Evolutionary conservation across 768 basidiomycete genomes (phyloP).

Genomic region (Sarcomyxa edulis): DNA sequence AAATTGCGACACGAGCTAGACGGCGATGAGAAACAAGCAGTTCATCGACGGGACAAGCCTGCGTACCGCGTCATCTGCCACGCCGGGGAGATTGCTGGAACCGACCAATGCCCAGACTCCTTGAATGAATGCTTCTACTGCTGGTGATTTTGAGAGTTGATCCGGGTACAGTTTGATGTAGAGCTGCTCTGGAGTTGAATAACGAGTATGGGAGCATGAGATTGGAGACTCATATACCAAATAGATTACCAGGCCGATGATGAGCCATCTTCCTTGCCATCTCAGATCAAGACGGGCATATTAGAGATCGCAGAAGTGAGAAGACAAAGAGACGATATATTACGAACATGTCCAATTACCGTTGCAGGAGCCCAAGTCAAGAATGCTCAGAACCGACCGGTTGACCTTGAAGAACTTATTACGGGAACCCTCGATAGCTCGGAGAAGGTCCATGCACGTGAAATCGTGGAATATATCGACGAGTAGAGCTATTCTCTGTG

Average conservation of each 20-base stretch:
- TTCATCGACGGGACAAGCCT: slow-evolving; percentile 2
- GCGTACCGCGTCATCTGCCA: slow-evolving; percentile 71
- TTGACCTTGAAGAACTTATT: slow-evolving; percentile 68
- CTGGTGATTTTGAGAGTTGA: slow-evolving; percentile 55
- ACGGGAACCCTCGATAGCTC: slow-evolving; percentile 87
- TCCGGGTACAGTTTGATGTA: slow-evolving; percentile 83
- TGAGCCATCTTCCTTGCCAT: too few species aligned
- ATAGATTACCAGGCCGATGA: too few species aligned
- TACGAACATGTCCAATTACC: slow-evolving; percentile 66
- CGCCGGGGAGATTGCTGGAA: slow-evolving; percentile 57
- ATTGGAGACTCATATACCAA: neutral
- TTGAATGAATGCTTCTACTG: slow-evolving; percentile 76
- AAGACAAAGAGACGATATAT: too few species aligned
- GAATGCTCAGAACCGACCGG: slow-evolving; percentile 76
- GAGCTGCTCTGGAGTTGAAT: slow-evolving; percentile 36
- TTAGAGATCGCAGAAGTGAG: too few species aligned
- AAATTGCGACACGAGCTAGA: slow-evolving; percentile 83
- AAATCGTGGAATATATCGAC: slow-evolving; percentile 91
- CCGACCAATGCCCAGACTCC: slow-evolving; percentile 89
- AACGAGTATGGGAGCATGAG: neutral
- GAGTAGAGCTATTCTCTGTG: slow-evolving; percentile 73
- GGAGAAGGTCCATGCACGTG: slow-evolving; percentile 92
- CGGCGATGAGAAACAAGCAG: neutral
- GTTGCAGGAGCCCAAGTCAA: slow-evolving; percentile 73
- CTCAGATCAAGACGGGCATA: too few species aligned